Base-by-base conservation (phyloP, 2,329 filamentous ascomycete species). In the Phaeosphaeria sp. region DNA sequence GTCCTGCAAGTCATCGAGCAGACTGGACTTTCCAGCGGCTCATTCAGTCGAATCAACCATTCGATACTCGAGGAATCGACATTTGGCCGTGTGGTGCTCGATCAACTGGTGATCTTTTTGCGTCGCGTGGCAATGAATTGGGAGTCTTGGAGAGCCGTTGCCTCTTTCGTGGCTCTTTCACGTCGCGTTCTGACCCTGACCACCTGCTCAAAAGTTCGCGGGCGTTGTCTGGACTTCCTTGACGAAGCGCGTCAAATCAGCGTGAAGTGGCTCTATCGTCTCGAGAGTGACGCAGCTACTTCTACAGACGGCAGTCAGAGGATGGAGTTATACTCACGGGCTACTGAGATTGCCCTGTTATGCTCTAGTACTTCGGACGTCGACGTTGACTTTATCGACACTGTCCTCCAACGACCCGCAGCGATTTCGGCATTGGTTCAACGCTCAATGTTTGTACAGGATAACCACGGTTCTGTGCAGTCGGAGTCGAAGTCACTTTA, bases 1-100 rank as follows among this genome's bases (percentile, higher is more conserved):
- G 51, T 88, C 0, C 64, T 80, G 2, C 86, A 89, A 59, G 74
- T 78, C 0, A 75, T 80, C 9, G 77, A 80, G 59, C 82, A 87
- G 69, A 77, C 77, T 2, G 83, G 86, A 0, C 76, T 78, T 2
- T 49, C 59, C 13, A 39, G 62, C 0, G 57, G 39, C 0, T 25
- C 21, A 2, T 53, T 69, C 5, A 55, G 66, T 9, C 69, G 83
- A 20, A 62, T 68, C 9, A 60, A 66, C 0, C 83, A 86, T 61
- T 13, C 40, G 1, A 65, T 77, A 30, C 61, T 83, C 1, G 44
- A 57, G 1, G 72, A 81, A 15, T 43, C 67, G 2, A 6, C 18
- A 0, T 82, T 84, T 59, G 68, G 65, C 20, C 3, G 24, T 22
- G 53, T 51, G 1, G 47, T 74, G 48, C 44, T 71, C 2, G 27